A percentile compares a stretch with the other conserved stretches of the same genome.
Evolutionary conservation across 305 asterid genomes (phyloP).

Genomic region (Striga hermonthica): DNA sequence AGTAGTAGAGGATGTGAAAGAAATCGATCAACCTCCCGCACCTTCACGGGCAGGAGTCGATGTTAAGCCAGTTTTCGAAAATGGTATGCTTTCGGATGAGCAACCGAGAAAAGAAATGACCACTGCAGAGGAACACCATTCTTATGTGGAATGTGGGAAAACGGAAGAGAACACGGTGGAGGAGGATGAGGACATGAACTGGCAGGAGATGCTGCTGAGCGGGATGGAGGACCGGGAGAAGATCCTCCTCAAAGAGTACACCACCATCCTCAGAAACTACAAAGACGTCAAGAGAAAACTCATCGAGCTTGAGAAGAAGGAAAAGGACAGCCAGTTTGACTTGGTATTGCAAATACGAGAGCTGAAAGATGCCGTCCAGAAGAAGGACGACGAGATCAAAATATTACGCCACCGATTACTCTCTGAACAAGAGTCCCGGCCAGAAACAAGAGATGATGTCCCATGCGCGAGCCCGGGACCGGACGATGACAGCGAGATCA

Average conservation of each 20-base stretch:
- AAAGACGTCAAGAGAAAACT: constrained; percentile 70
- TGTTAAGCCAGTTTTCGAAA: neutral
- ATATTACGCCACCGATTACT: neutral
- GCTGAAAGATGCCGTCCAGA: constrained; percentile 42
- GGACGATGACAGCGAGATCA: constrained; percentile 33
- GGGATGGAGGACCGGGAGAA: constrained; percentile 85
- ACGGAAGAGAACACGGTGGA: constrained; percentile 26
- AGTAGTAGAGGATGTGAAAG: neutral
- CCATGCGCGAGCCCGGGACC: neutral
- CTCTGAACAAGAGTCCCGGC: constrained; percentile 14
- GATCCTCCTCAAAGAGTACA: constrained; percentile 70
- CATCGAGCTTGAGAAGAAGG: constrained; percentile 54
- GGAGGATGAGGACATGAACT: constrained; percentile 48
- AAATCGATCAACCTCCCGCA: neutral
- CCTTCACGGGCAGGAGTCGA: neutral
- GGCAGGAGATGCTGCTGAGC: constrained; percentile 73
- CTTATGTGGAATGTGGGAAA: neutral
- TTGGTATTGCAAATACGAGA: constrained; percentile 37
- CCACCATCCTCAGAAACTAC: constrained; percentile 67
- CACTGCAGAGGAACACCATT: neutral
- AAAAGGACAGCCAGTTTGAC: constrained; percentile 48
- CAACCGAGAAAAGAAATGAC: neutral
- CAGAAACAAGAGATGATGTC: constrained; percentile 18
- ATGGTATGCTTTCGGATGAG: neutral
- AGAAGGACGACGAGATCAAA: constrained; percentile 62